Evolutionary conservation across 768 basidiomycete species (phyloP).

Genomic region (Boletus patriciae): DNA sequence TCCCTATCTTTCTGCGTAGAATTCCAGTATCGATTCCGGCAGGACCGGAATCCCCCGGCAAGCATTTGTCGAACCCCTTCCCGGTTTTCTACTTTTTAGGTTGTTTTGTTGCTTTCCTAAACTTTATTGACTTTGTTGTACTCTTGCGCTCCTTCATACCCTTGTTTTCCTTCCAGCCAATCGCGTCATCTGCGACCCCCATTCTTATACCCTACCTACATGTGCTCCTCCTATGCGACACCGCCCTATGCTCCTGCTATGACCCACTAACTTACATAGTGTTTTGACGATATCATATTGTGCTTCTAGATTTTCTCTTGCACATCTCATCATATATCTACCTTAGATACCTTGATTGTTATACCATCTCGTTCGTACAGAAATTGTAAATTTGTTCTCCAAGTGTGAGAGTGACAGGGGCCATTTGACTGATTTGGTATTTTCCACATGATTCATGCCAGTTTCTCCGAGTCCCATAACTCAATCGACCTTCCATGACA

Average conservation of each 20-base stretch:
- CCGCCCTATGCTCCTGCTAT: constrained; percentile 17
- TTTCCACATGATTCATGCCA: not conserved
- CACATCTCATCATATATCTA: constrained; percentile 14
- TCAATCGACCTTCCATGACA: constrained; percentile 48
- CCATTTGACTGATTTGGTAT: not conserved
- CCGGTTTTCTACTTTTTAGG: constrained; percentile 60
- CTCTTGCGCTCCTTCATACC: constrained; percentile 12
- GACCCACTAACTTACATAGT: constrained; percentile 3
- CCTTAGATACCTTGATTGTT: constrained; percentile 18
- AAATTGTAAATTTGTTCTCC: not conserved
- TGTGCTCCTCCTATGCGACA: constrained; percentile 17
- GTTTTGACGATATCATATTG: constrained; percentile 24
- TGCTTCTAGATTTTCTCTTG: constrained; percentile 22
- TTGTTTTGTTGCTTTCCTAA: constrained; percentile 5
- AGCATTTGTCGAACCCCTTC: constrained; percentile 47
- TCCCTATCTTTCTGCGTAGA: constrained; percentile 29
- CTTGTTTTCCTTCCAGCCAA: not conserved
- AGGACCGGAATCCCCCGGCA: constrained; percentile 45
- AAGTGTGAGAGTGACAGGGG: not conserved
- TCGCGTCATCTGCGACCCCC: constrained; percentile 1
- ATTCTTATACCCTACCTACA: constrained; percentile 23
- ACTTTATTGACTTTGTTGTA: constrained; percentile 29
- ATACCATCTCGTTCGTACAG: constrained; percentile 3
- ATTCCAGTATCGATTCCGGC: constrained; percentile 67
- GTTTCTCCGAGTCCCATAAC: not conserved